Evolutionary conservation across 306 rosid species (phyloP).

Genomic region (Trichosanthes cucumerina): DNA sequence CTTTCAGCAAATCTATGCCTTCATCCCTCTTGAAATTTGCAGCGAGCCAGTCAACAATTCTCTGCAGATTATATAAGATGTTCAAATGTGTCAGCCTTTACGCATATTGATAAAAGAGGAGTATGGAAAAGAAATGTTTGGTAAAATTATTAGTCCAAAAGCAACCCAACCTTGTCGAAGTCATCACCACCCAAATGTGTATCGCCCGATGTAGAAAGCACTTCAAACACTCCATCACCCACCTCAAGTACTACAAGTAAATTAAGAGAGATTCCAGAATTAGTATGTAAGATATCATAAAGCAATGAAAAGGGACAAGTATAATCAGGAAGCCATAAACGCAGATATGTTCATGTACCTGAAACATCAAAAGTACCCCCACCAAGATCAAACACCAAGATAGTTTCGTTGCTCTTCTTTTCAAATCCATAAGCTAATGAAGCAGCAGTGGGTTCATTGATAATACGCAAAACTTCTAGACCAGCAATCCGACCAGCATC

Average conservation of each 20-base stretch:
- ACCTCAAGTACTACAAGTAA: conserved; percentile 65
- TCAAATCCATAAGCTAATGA: conserved; percentile 95
- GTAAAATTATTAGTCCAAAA: not conserved
- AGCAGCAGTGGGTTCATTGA: conserved; percentile 95
- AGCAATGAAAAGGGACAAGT: not conserved
- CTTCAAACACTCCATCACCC: conserved; percentile 98
- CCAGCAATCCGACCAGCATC: conserved; percentile 99
- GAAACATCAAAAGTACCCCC: conserved; percentile 99
- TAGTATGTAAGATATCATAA: not conserved
- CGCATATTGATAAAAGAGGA: not conserved
- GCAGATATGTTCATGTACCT: conserved; percentile 29
- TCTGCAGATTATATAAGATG: conserved; percentile 27
- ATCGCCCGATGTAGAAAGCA: conserved; percentile 92
- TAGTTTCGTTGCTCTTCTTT: conserved; percentile 84
- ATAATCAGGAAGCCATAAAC: not conserved
- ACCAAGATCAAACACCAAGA: conserved; percentile 95
- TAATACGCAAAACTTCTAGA: conserved; percentile 84
- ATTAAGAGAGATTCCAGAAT: not conserved
- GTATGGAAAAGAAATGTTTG: not conserved
- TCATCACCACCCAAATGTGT: conserved; percentile 99
- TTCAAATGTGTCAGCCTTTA: not conserved
- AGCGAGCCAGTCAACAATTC: conserved; percentile 92
- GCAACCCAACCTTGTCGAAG: conserved; percentile 64
- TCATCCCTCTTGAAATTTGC: conserved; percentile 62
- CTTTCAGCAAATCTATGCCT: conserved; percentile 85